Conservation (phyloP, 495 filamentous ascomycete species). For the Lasiosphaeria miniovina region DNA sequence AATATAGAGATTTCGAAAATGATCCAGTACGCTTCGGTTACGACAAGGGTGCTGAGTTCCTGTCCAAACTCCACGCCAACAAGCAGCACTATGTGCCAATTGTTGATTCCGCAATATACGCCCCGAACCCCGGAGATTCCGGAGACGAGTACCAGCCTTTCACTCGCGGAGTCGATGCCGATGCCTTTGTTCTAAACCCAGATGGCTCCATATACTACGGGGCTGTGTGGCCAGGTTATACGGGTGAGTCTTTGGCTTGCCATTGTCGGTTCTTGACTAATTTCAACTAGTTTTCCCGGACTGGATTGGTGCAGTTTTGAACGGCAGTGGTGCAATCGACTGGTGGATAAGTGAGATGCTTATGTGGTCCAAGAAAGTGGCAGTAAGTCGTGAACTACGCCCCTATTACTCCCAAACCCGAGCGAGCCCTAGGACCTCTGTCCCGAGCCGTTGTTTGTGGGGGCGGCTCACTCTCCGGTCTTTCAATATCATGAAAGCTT, state of each 20-base stretch:
- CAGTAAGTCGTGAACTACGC: conserved; percentile 13
- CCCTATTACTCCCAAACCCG: too few species aligned
- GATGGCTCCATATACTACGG: conserved; percentile 73
- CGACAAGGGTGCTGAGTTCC: conserved; percentile 61
- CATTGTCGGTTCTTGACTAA: conserved; percentile 38
- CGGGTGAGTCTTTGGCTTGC: conserved; percentile 32
- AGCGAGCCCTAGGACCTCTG: too few species aligned
- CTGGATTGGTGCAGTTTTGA: conserved; percentile 58
- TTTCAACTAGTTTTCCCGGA: conserved; percentile 46
- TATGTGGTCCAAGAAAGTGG: conserved; percentile 56
- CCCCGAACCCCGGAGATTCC: conserved; percentile 67
- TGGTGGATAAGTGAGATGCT: conserved; percentile 74
- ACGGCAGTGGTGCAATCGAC: conserved; percentile 51
- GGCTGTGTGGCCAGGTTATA: conserved; percentile 85
- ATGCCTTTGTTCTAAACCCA: conserved; percentile 65
- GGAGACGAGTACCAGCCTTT: conserved; percentile 70
- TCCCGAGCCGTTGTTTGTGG: too few species aligned
- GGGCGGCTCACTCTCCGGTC: too few species aligned
- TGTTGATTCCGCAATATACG: conserved; percentile 79
- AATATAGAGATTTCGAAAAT: conserved; percentile 67
- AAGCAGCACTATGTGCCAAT: conserved; percentile 79
- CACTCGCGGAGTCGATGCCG: conserved; percentile 60
- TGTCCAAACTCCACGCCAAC: conserved; percentile 60
- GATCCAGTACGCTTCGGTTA: conserved; percentile 66
- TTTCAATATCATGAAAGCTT: too few species aligned